Evolutionary conservation across 202 grass and related monocot genomes (phyloP).

Genomic region (Panicum hallii): DNA sequence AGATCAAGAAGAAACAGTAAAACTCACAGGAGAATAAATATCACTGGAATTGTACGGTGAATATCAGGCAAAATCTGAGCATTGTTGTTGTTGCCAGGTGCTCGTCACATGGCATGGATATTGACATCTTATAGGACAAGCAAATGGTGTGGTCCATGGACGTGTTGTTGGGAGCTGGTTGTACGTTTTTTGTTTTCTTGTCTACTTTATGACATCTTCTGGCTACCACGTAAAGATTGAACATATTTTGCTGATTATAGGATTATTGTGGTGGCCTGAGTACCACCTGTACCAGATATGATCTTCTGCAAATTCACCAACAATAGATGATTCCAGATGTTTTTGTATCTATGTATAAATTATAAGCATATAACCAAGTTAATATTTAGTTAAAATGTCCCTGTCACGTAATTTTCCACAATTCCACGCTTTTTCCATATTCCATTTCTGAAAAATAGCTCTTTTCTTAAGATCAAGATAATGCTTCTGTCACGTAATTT

Average conservation of each 20-base stretch:
- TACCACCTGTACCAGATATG: background rate
- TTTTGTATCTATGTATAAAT: background rate
- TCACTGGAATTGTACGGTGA: background rate
- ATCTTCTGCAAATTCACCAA: background rate
- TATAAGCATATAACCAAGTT: background rate
- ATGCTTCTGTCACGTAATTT: background rate
- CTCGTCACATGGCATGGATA: background rate
- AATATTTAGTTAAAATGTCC: background rate
- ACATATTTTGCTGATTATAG: background rate
- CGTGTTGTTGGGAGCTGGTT: background rate
- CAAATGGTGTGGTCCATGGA: background rate
- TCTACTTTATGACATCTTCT: background rate
- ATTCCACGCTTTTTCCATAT: background rate
- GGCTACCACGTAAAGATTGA: background rate
- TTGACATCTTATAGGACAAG: slow-evolving; percentile 1
- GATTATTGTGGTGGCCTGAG: background rate
- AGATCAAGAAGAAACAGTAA: background rate
- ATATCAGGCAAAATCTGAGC: background rate
- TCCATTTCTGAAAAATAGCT: background rate
- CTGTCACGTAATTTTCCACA: background rate
- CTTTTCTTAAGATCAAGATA: background rate
- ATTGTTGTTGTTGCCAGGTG: background rate
- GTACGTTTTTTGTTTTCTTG: background rate
- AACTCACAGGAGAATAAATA: background rate
- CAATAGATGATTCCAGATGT: background rate